A percentile compares a stretch with the other conserved stretches of the same genome.
Evolutionary conservation across 768 basidiomycete species (phyloP).

Genomic region (Dentipellis sp.): DNA sequence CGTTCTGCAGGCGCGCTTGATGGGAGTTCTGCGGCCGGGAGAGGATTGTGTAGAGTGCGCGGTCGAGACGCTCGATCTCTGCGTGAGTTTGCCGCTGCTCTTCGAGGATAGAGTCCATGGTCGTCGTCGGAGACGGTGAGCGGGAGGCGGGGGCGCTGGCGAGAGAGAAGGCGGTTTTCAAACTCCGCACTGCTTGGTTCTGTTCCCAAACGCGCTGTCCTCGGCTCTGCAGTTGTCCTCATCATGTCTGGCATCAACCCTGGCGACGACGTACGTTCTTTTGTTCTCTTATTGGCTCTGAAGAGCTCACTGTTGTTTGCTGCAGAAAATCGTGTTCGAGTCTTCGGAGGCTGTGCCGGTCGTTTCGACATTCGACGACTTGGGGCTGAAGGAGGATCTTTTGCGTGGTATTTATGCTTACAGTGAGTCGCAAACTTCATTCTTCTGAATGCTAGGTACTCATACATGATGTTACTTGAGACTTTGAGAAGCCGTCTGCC

Average conservation of each 20-base stretch:
- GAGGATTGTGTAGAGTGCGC: conserved; percentile 76
- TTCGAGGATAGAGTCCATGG: conserved; percentile 92
- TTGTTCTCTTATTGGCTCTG: neutral
- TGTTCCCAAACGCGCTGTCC: conserved; percentile 19
- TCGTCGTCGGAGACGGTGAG: conserved; percentile 1
- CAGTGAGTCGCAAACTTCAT: conserved; percentile 43
- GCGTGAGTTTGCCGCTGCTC: conserved; percentile 93
- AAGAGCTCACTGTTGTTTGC: neutral
- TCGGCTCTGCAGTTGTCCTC: conserved; percentile 27
- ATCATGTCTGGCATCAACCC: conserved; percentile 77
- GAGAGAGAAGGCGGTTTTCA: conserved; percentile 2
- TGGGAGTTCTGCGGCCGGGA: conserved; percentile 57
- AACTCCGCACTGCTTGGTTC: conserved; percentile 15
- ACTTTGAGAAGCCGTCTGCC: conserved; percentile 97
- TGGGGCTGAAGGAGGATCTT: conserved; percentile 89
- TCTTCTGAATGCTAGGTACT: conserved; percentile 1
- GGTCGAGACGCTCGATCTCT: conserved; percentile 88
- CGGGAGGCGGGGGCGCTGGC: conserved; percentile 3
- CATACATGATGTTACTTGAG: conserved; percentile 22
- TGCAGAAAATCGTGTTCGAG: conserved; percentile 87
- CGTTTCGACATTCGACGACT: conserved; percentile 84
- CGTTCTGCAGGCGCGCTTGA: conserved; percentile 58
- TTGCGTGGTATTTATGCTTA: conserved; percentile 97
- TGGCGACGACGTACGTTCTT: conserved; percentile 69
- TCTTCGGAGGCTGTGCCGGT: conserved; percentile 89